These are phyloP conservation scores for Ascomycota sp. DNA, from an alignment of 2,329 filamentous ascomycete species.

Conservation along the genomic window DNA sequence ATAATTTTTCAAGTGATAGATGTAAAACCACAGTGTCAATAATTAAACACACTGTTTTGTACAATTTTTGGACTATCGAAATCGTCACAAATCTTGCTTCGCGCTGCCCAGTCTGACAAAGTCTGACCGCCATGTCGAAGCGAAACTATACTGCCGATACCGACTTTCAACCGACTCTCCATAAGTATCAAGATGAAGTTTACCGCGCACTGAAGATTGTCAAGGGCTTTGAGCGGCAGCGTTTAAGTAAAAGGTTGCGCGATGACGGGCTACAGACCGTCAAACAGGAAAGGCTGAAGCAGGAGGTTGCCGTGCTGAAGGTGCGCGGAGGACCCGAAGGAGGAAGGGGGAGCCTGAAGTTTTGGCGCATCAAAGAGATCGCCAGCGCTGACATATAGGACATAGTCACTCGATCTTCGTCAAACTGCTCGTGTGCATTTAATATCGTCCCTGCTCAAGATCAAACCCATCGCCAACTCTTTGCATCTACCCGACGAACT, in stretches of 20 bases:
- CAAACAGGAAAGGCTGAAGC: slow-evolving; percentile 36
- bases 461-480: slow-evolving; percentile 28
- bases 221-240: slow-evolving; percentile 59
- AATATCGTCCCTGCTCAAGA: slow-evolving; percentile 28
- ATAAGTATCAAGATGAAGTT: slow-evolving; percentile 34
- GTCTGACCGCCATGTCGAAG: slow-evolving; percentile 22
- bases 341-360: not conserved
- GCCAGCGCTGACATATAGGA: not conserved
- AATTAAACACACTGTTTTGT: not conserved
- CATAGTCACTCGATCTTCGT: slow-evolving; percentile 32
- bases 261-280: slow-evolving; percentile 22
- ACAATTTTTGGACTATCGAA: not conserved
- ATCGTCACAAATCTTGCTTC: too few species aligned
- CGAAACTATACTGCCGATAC: slow-evolving; percentile 27
- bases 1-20: not conserved
- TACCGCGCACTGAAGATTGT: slow-evolving; percentile 46
- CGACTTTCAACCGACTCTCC: slow-evolving; percentile 26
- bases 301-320: slow-evolving; percentile 34
- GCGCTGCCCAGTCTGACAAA: not conserved
- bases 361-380: not conserved
- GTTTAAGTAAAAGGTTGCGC: slow-evolving; percentile 37
- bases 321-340: slow-evolving; percentile 8
- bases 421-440: slow-evolving; percentile 34
- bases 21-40: not conserved
- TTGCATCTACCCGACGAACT: slow-evolving; percentile 27